These are phyloP conservation scores for Bullera alba DNA, from an alignment of 768 basidiomycete species.

Conservation along the genomic window DNA sequence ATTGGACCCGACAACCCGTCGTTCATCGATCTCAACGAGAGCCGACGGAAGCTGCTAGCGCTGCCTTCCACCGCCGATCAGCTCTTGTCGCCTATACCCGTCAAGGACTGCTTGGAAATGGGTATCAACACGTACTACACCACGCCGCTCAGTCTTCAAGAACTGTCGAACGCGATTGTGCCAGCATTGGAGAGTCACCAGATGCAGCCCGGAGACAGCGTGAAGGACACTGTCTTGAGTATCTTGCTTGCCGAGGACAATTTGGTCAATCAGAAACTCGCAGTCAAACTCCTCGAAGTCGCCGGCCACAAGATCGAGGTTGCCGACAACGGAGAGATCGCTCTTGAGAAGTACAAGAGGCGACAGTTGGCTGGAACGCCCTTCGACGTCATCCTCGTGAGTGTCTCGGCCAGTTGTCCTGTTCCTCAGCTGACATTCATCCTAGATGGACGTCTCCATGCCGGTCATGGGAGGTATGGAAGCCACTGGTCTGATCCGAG, in stretches of 20 bases:
- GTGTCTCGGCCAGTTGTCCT: slow-evolving; percentile 37
- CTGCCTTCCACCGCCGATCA: slow-evolving; percentile 40
- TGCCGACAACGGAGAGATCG: slow-evolving; percentile 91
- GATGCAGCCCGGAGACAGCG: slow-evolving; percentile 74
- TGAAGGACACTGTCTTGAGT: slow-evolving; percentile 79
- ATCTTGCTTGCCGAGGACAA: slow-evolving; percentile 97
- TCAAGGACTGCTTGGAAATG: slow-evolving; percentile 95
- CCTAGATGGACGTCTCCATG: slow-evolving; percentile 85
- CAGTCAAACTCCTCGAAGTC: slow-evolving; percentile 91
- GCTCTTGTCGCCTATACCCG: slow-evolving; percentile 50
- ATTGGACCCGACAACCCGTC: slow-evolving; percentile 35
- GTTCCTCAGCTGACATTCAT: not conserved
- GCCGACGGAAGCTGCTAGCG: slow-evolving; percentile 34
- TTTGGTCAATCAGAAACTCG: slow-evolving; percentile 66
- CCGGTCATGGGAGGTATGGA: slow-evolving; percentile 90
- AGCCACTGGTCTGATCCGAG: slow-evolving; percentile 84
- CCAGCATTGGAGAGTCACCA: slow-evolving; percentile 93
- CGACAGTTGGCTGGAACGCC: slow-evolving; percentile 58
- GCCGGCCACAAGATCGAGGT: slow-evolving; percentile 94
- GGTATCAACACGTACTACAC: slow-evolving; percentile 93
- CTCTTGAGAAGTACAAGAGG: slow-evolving; percentile 65
- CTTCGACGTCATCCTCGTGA: slow-evolving; percentile 84
- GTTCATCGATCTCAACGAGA: slow-evolving; percentile 43
- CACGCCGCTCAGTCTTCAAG: slow-evolving; percentile 77
- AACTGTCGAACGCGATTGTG: slow-evolving; percentile 83